Evolutionary conservation across 805 yeast species (phyloP).

Genomic region (Lipomyces yamadae): DNA sequence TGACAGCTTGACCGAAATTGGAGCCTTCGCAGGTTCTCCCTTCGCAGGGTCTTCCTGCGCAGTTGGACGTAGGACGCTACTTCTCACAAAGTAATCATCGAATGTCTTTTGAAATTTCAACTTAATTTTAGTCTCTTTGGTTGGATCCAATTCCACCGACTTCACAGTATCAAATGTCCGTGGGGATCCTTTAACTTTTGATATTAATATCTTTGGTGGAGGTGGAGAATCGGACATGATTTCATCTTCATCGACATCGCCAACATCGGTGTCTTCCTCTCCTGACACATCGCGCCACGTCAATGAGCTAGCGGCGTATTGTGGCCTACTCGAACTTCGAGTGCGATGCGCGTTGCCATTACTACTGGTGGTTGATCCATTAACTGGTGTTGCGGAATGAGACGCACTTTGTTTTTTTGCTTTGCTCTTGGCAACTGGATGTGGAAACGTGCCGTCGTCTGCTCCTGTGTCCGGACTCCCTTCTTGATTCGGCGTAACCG

Average conservation of each 20-base stretch:
- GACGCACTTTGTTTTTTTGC: background rate
- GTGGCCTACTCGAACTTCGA: constrained; percentile 9
- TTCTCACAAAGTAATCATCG: constrained; percentile 26
- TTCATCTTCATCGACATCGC: constrained; percentile 1
- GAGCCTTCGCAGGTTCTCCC: background rate
- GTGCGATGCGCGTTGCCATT: background rate
- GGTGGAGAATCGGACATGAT: constrained; percentile 7
- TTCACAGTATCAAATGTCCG: background rate
- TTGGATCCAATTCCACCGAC: constrained; percentile 13
- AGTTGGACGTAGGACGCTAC: constrained; percentile 19
- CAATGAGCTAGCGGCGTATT: constrained; percentile 8
- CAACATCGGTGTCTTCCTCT: background rate
- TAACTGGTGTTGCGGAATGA: background rate
- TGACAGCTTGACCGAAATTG: background rate
- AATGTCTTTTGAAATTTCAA: constrained; percentile 28
- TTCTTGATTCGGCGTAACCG: constrained; percentile 16
- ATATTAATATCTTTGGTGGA: constrained; percentile 10
- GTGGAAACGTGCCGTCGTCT: background rate
- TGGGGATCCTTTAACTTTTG: constrained; percentile 4
- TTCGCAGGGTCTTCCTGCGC: background rate
- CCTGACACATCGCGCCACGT: background rate
- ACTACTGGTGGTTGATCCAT: background rate
- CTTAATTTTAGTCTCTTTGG: constrained; percentile 21
- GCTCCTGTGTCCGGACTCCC: background rate
- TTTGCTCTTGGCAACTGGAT: background rate